Evolutionary conservation across 2,329 filamentous ascomycete genomes (phyloP).

Genomic region (Fusarium annulatum): DNA sequence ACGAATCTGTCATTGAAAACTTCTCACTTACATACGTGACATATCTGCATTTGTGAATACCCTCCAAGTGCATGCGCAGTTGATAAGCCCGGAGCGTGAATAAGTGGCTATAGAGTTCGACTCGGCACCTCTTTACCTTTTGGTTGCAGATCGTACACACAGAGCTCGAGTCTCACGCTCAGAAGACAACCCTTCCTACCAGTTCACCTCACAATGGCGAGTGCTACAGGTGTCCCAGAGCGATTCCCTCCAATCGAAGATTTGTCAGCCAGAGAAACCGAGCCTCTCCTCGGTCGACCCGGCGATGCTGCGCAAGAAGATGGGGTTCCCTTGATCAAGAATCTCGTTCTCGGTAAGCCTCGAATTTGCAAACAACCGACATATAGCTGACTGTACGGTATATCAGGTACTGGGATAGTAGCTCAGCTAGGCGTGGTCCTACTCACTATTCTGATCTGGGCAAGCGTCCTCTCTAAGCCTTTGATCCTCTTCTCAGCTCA

Average conservation of each 20-base stretch:
- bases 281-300: conserved; percentile 63
- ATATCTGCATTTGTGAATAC: background rate
- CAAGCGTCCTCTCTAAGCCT: conserved; percentile 74
- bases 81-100: background rate
- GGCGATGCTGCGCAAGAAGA: conserved; percentile 80
- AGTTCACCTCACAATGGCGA: conserved; percentile 65
- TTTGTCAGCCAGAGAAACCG: conserved; percentile 50
- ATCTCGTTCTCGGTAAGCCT: conserved; percentile 77
- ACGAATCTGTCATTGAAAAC: conserved; percentile 13
- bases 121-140: background rate
- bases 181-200: background rate
- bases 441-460: conserved; percentile 81
- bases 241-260: conserved; percentile 46
- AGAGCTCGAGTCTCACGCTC: background rate
- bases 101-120: background rate
- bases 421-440: conserved; percentile 84
- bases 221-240: conserved; percentile 74
- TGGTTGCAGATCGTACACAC: background rate
- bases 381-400: conserved; percentile 1
- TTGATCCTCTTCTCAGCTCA: conserved; percentile 89
- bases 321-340: conserved; percentile 71
- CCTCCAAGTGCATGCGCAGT: background rate
- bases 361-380: background rate
- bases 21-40: background rate
- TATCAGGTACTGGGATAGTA: conserved; percentile 79